These are phyloP conservation scores for Lecanicillium sp. DNA, from an alignment of 2,329 filamentous ascomycete species.

Conservation along the genomic window DNA sequence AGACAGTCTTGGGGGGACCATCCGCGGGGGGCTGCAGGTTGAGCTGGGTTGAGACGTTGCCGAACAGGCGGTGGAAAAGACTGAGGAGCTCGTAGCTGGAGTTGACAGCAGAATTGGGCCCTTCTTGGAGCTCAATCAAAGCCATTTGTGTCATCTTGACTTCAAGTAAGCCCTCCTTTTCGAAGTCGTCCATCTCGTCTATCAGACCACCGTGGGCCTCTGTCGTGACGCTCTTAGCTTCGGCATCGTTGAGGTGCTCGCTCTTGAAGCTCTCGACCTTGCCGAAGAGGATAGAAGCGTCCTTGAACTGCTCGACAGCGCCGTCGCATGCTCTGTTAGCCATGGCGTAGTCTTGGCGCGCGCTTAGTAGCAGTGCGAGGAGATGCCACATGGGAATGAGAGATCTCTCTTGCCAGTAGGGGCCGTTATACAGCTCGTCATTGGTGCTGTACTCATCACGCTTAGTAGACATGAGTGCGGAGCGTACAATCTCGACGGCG, in stretches of 20 bases:
- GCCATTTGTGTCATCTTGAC: conserved; percentile 92
- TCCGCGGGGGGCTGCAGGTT: conserved; percentile 35
- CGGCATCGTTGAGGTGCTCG: conserved; percentile 59
- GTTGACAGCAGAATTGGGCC: conserved; percentile 79
- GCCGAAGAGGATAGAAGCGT: conserved; percentile 64
- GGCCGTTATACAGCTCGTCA: conserved; percentile 39
- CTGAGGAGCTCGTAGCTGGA: conserved; percentile 77
- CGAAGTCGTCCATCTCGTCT: conserved; percentile 74
- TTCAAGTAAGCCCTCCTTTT: conserved; percentile 84
- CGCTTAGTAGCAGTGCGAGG: conserved; percentile 76
- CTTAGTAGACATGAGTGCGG: conserved; percentile 57
- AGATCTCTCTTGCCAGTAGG: conserved; percentile 57
- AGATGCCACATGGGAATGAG: conserved; percentile 86
- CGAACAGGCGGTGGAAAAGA: conserved; percentile 77
- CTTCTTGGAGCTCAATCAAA: conserved; percentile 76
- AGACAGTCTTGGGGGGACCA: conserved; percentile 65
- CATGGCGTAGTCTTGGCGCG: conserved; percentile 75
- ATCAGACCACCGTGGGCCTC: conserved; percentile 47
- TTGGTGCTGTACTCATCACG: conserved; percentile 38
- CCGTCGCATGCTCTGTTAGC: conserved; percentile 81
- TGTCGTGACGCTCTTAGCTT: conserved; percentile 22
- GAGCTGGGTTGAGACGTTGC: conserved; percentile 44
- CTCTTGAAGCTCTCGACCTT: conserved; percentile 53
- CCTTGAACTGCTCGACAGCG: conserved; percentile 83
- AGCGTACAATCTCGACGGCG: conserved; percentile 77